These are phyloP conservation scores for Boehmeria nivea DNA, from an alignment of 306 rosid genomes.

Conservation along the genomic window DNA sequence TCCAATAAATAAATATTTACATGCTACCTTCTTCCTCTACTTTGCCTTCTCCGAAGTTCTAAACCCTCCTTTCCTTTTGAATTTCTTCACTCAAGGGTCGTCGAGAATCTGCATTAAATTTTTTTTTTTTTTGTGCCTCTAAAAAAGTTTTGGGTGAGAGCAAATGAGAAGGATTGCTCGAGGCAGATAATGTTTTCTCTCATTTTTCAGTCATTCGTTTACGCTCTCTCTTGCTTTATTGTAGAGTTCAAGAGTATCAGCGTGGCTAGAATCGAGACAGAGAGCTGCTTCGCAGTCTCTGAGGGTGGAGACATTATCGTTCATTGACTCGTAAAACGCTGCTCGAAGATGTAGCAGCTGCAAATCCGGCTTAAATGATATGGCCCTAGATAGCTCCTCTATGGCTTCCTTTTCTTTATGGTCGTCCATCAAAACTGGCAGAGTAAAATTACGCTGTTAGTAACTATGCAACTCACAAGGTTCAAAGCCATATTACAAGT, in stretches of 20 bases:
- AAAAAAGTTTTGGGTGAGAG: constrained; percentile 21
- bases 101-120: constrained; percentile 23
- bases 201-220: constrained; percentile 34
- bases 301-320: constrained; percentile 44
- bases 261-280: constrained; percentile 66
- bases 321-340: constrained; percentile 73
- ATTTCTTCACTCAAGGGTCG: too few relatives aligned
- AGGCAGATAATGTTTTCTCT: constrained; percentile 22
- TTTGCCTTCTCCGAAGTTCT: constrained; percentile 27
- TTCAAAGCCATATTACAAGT: not conserved
- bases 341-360: constrained; percentile 88
- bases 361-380: constrained; percentile 67
- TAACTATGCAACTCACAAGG: constrained; percentile 10
- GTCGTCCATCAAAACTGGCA: constrained; percentile 88
- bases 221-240: constrained; percentile 40
- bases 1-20: constrained; percentile 44
- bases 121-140: constrained; percentile 17
- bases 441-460: constrained; percentile 34
- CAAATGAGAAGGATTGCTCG: constrained; percentile 25
- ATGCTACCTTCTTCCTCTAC: constrained; percentile 47
- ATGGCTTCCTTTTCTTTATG: constrained; percentile 84
- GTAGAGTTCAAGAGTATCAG: constrained; percentile 58
- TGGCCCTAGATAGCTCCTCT: constrained; percentile 65
- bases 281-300: constrained; percentile 86
- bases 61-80: constrained; percentile 25